Percentiles rank a stretch among this genome's conserved stretches.
Conservation (phyloP, 306 rosid species). For the Lathyrus aphaca region DNA sequence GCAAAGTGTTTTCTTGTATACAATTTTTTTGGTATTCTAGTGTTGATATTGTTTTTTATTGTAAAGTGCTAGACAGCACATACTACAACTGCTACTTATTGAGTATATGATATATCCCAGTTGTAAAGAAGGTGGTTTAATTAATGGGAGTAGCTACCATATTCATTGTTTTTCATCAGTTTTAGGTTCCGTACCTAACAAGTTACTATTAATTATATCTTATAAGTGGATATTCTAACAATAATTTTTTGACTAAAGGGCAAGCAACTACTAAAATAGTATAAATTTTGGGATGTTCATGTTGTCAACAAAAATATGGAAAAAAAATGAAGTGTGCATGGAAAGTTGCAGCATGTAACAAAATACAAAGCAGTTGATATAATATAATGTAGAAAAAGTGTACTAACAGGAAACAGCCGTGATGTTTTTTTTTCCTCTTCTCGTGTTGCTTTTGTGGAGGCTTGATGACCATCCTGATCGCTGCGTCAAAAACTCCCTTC, state of each 20-base stretch:
- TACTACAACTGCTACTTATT: slow-evolving; percentile 22
- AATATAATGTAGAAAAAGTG: slow-evolving; percentile 18
- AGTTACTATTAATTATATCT: slow-evolving; percentile 14
- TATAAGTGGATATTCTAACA: slow-evolving; percentile 21
- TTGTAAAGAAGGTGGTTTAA: slow-evolving; percentile 18
- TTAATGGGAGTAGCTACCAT: slow-evolving; percentile 15
- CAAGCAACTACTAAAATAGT: slow-evolving; percentile 19
- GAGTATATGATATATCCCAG: neutral
- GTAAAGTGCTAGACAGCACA: slow-evolving; percentile 9
- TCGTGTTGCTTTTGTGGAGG: slow-evolving; percentile 89
- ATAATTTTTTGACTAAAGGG: slow-evolving; percentile 11
- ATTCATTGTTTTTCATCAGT: slow-evolving; percentile 21
- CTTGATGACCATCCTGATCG: slow-evolving; percentile 85
- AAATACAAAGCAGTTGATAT: slow-evolving; percentile 21
- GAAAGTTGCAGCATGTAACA: slow-evolving; percentile 1
- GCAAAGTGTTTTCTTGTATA: slow-evolving; percentile 3
- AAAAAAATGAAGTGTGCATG: slow-evolving; percentile 17
- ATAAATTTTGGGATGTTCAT: neutral
- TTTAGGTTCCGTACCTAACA: slow-evolving; percentile 29
- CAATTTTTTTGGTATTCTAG: neutral
- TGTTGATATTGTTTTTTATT: slow-evolving; percentile 2
- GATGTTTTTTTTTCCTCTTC: slow-evolving; percentile 67
- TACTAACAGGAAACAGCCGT: slow-evolving; percentile 81
- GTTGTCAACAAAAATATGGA: slow-evolving; percentile 32
- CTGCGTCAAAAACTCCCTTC: slow-evolving; percentile 88